These are phyloP conservation scores for Fusarium metavorans DNA, from an alignment of 2,329 filamentous ascomycete genomes.

Conservation along the genomic window DNA sequence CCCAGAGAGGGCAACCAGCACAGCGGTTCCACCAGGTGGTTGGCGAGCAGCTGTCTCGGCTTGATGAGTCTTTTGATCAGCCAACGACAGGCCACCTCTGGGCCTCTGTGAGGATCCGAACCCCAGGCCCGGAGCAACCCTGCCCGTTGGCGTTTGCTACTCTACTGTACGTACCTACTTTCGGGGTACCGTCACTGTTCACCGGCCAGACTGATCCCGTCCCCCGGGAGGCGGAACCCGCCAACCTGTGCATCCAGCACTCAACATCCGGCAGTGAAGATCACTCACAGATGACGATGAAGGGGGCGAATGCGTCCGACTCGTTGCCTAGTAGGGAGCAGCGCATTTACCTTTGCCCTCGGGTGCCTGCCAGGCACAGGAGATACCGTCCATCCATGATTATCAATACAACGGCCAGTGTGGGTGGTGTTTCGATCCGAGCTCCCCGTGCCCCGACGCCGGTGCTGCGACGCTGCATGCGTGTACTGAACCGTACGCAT, in stretches of 20 bases:
- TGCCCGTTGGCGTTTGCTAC: not conserved
- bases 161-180: not conserved
- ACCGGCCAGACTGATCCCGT: slow-evolving; percentile 4
- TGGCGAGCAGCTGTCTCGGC: not conserved
- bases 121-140: not conserved
- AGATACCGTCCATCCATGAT: not conserved
- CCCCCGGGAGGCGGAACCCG: slow-evolving; percentile 12
- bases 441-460: not conserved
- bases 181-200: slow-evolving; percentile 1
- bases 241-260: slow-evolving; percentile 1
- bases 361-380: not conserved
- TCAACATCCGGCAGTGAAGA: slow-evolving; percentile 9
- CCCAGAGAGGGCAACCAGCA: not conserved
- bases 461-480: not conserved
- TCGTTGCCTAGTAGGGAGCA: not conserved
- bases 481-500: not conserved
- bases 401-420: slow-evolving; percentile 1
- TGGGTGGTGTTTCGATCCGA: not conserved
- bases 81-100: not conserved
- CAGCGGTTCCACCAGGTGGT: slow-evolving; percentile 1
- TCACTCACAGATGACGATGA: not conserved
- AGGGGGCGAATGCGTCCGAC: slow-evolving; percentile 6
- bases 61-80: not conserved
- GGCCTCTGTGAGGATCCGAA: not conserved
- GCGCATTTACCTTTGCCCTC: not conserved